A percentile compares a stretch with the other conserved stretches of the same genome.
phyloP scores from a whole-genome alignment of 495 filamentous ascomycete species.

The Pseudotulostoma volvatum region DNA sequence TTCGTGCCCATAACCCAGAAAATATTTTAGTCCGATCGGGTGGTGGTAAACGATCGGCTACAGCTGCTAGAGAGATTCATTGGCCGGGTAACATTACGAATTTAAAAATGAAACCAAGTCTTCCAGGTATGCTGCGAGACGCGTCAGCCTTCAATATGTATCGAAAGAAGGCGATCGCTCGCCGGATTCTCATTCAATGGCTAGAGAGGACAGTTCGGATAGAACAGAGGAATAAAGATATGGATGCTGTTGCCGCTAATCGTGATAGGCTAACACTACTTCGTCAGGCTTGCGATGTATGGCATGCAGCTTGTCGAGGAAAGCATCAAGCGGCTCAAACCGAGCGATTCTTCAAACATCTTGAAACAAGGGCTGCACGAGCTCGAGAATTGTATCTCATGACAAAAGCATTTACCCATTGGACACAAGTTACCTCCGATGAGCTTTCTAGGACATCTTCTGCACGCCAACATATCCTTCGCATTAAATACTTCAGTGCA shows the following conservation, averaged over 20 bases:
- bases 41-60: slow-evolving; percentile 12
- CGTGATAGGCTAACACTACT: slow-evolving; percentile 38
- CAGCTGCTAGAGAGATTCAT: neutral
- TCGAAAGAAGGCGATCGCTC: slow-evolving; percentile 29
- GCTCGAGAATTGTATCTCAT: slow-evolving; percentile 51
- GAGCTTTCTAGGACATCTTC: slow-evolving; percentile 39
- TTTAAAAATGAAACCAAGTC: slow-evolving; percentile 31
- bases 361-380: slow-evolving; percentile 42
- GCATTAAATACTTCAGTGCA: slow-evolving; percentile 57
- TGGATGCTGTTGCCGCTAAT: slow-evolving; percentile 32
- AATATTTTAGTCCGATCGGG: slow-evolving; percentile 12
- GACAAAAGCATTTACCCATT: slow-evolving; percentile 58
- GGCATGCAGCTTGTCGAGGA: slow-evolving; percentile 34
- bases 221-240: slow-evolving; percentile 26
- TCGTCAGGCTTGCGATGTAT: slow-evolving; percentile 39
- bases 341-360: slow-evolving; percentile 42
- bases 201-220: slow-evolving; percentile 31
- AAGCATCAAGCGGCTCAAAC: slow-evolving; percentile 34
- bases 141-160: slow-evolving; percentile 43
- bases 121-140: slow-evolving; percentile 40
- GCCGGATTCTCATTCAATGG: slow-evolving; percentile 37
- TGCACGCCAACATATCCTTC: slow-evolving; percentile 50
- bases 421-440: slow-evolving; percentile 47
- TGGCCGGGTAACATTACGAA: slow-evolving; percentile 11
- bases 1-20: slow-evolving; percentile 8